These are phyloP conservation scores for Serendipita sp. DNA, from an alignment of 768 basidiomycete genomes.

Conservation along the genomic window DNA sequence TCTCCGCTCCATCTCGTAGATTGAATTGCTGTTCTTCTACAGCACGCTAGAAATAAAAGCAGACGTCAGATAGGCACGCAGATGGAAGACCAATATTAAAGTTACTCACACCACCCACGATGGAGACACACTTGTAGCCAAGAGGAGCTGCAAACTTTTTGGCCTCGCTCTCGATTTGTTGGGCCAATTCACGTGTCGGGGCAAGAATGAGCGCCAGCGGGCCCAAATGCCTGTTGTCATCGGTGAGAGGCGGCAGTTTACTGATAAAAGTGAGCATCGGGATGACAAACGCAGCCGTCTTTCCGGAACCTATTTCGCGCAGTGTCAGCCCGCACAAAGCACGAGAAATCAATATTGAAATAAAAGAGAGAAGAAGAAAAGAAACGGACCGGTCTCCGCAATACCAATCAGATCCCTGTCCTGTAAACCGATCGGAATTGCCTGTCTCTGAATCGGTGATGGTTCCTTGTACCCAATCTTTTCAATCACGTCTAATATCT, in stretches of 20 bases:
- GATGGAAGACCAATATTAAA: conserved; percentile 7
- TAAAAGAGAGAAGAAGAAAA: neutral
- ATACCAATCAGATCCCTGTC: conserved; percentile 97
- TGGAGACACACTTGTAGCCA: conserved; percentile 89
- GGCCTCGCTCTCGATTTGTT: conserved; percentile 90
- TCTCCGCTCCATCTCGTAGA: conserved; percentile 94
- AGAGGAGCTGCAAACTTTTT: conserved; percentile 82
- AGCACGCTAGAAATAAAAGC: conserved; percentile 37
- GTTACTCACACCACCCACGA: conserved; percentile 80
- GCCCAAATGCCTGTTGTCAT: conserved; percentile 87
- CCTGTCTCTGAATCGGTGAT: conserved; percentile 92
- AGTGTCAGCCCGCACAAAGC: conserved; percentile 6
- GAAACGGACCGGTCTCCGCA: conserved; percentile 76
- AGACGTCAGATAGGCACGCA: neutral
- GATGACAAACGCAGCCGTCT: conserved; percentile 96
- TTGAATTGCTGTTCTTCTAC: conserved; percentile 98
- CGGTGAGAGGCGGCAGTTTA: conserved; percentile 66
- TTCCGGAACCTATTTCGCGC: conserved; percentile 66
- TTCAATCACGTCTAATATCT: conserved; percentile 72
- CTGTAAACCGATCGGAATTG: conserved; percentile 96
- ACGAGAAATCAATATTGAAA: neutral
- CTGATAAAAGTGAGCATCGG: conserved; percentile 95
- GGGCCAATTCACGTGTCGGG: conserved; percentile 95
- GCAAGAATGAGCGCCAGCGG: conserved; percentile 88
- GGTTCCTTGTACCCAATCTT: conserved; percentile 94